A percentile compares a stretch with the other conserved stretches of the same genome.
These are phyloP conservation scores for Cavenderia fasciculata DNA, from an alignment of 78 protist genomes.

Conservation along the genomic window DNA sequence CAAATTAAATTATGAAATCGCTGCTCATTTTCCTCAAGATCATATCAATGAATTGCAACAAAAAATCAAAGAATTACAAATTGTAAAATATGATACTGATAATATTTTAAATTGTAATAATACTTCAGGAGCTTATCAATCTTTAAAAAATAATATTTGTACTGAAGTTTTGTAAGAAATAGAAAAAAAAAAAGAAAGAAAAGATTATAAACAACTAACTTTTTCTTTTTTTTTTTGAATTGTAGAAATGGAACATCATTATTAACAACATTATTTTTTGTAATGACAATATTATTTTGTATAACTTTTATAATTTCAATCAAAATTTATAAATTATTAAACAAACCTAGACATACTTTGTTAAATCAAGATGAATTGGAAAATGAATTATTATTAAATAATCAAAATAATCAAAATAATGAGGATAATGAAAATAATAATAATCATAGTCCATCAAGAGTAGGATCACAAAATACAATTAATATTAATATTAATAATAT, in stretches of 20 bases:
- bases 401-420: no score
- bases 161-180: conserved; percentile 44
- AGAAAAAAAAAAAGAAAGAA: background rate
- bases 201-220: background rate
- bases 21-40: background rate
- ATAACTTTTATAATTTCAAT: conserved; percentile 7
- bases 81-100: conserved; percentile 7
- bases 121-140: conserved; percentile 23
- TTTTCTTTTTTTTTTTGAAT: background rate
- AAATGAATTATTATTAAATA: no score
- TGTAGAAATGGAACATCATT: conserved; percentile 23
- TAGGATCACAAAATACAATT: no score
- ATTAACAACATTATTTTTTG: background rate
- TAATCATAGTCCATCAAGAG: no score
- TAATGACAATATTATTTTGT: conserved; percentile 9
- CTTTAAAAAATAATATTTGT: conserved; percentile 38
- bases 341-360: no score
- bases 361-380: no score
- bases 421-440: no score
- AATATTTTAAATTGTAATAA: conserved; percentile 57
- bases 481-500: no score
- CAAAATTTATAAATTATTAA: background rate
- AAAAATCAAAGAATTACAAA: background rate
- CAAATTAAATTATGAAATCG: background rate
- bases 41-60: conserved; percentile 1